Evolutionary conservation across 139 green algal species (phyloP).

Genomic region (Chlamydomonas sphaeroides): DNA sequence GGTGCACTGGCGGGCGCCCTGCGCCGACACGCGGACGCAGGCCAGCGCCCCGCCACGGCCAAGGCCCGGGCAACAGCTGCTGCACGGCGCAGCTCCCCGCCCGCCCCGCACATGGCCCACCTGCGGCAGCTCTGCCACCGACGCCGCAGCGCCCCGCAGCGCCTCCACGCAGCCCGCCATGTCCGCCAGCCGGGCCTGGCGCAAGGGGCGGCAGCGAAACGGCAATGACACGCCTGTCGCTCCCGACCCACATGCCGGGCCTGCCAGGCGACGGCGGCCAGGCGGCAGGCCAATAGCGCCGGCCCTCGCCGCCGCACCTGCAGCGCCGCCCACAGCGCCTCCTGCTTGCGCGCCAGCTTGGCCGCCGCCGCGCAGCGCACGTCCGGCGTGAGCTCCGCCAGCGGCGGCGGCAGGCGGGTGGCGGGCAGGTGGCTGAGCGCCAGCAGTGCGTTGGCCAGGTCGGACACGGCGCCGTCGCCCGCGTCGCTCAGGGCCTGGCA

Average conservation of each 20-base stretch:
- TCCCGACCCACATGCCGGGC: too few species aligned
- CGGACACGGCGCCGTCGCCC: constrained; percentile 19
- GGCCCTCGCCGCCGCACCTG: background rate
- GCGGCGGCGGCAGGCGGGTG: background rate
- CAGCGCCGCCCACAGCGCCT: background rate
- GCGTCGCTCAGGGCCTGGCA: constrained; percentile 18
- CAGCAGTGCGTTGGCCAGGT: constrained; percentile 14
- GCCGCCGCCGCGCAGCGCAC: constrained; percentile 18
- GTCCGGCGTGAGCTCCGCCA: constrained; percentile 12
- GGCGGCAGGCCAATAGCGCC: too few species aligned
- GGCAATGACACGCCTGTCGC: too few species aligned
- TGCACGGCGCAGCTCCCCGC: too few species aligned
- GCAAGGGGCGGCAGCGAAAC: too few species aligned
- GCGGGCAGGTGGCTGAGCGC: background rate
- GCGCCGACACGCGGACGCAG: too few species aligned
- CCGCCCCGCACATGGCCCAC: too few species aligned
- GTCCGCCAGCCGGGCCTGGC: constrained; percentile 1
- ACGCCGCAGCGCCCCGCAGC: background rate
- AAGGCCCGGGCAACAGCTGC: too few species aligned
- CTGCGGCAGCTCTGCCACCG: background rate
- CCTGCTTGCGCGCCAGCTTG: constrained; percentile 23
- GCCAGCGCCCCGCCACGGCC: too few species aligned
- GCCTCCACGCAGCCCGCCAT: constrained; percentile 3
- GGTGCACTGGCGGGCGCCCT: too few species aligned
- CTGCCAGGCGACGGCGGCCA: too few species aligned